Evolutionary conservation across 129 eudicot genomes (phyloP), one percentile per base, ranked within the genome.

Genomic region (Erigeron canadensis): DNA sequence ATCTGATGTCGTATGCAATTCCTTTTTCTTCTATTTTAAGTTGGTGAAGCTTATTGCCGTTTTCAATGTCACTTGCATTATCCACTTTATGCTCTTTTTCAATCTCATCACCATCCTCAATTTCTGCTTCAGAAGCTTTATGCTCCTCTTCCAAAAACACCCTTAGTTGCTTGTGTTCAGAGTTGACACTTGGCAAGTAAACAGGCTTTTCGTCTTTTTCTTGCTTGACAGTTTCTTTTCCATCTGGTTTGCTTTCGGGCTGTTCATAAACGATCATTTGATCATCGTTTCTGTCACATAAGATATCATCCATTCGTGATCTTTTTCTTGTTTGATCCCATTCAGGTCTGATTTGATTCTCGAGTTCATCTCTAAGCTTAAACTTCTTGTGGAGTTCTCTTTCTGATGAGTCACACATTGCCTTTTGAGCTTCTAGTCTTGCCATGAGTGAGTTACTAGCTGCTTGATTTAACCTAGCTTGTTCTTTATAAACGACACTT

Each of bases 401-500:
- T 90, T 94, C 98, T 16, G 97, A 83, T 12, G 97, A 82, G 68
- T 89, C 96, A 69, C 97, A 94, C 54, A 94, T 82, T 11, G 97
- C 97, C 60, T 84, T 94, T 74, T 94, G 98, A 70, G 97, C 96
- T 87, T 89, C 98, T 5, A 94, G 97, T 61, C 95, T 82, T 39
- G 98, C 98, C 90, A 87, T 80, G 16, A 87, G 88, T 57, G 98
- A 86, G 78, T 77, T 86, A 9, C 88, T 79, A 63, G 98, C 98
- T 38, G 96, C 98, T 83, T 89, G 96, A 75, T 94, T 94, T 75
- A 89, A 71, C 77, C 98, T 86, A 75, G 82, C 90, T 73, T 94
- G 97, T 75, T 94, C 90, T 76, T 94, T 94, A 60, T 94, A 94
- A 23, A 94, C 77, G 10, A 94, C 96, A 82, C 97, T 89, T 88